A percentile compares a stretch with the other conserved stretches of the same genome.
phyloP scores from a whole-genome alignment of 2,329 filamentous ascomycete genomes.

The Aspergillus sp. region DNA sequence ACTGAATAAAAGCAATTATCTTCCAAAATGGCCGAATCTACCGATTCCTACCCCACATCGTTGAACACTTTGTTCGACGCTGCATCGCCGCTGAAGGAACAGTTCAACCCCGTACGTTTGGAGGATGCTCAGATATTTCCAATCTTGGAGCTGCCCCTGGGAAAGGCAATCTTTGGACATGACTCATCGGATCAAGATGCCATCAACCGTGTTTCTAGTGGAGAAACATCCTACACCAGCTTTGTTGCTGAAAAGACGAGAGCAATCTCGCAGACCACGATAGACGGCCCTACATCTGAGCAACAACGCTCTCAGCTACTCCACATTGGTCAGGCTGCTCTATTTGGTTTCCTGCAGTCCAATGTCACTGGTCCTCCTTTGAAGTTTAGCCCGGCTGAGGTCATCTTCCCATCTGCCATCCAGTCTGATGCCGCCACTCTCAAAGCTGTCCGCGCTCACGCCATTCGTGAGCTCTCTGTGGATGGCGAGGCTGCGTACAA shows the following conservation, averaged over 20 bases:
- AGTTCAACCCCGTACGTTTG: conserved; percentile 32
- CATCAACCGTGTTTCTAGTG: conserved; percentile 23
- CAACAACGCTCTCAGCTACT: conserved; percentile 38
- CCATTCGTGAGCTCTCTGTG: conserved; percentile 65
- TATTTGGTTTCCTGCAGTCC: conserved; percentile 77
- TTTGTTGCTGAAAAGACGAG: conserved; percentile 32
- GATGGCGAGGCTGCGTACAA: conserved; percentile 86
- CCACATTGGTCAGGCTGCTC: conserved; percentile 61
- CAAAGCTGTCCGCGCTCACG: conserved; percentile 48
- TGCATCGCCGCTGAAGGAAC: conserved; percentile 17
- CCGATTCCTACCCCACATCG: conserved; percentile 18
- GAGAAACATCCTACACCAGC: conserved; percentile 32
- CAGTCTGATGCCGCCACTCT: conserved; percentile 37
- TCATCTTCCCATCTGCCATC: conserved; percentile 43
- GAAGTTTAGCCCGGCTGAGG: conserved; percentile 48
- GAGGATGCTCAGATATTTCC: conserved; percentile 28
- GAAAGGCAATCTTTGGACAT: conserved; percentile 35
- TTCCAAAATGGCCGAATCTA: conserved; percentile 20
- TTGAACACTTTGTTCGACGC: conserved; percentile 30
- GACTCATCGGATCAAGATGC: conserved; percentile 20
- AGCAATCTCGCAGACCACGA: conserved; percentile 13
- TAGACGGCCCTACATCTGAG: conserved; percentile 17
- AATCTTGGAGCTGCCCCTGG: conserved; percentile 31
- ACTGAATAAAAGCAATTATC: conserved; percentile 1
- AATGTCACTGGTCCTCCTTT: conserved; percentile 85